phyloP scores from a whole-genome alignment of 1,284 basidiomycete genomes.

The Vanrija sp. region DNA sequence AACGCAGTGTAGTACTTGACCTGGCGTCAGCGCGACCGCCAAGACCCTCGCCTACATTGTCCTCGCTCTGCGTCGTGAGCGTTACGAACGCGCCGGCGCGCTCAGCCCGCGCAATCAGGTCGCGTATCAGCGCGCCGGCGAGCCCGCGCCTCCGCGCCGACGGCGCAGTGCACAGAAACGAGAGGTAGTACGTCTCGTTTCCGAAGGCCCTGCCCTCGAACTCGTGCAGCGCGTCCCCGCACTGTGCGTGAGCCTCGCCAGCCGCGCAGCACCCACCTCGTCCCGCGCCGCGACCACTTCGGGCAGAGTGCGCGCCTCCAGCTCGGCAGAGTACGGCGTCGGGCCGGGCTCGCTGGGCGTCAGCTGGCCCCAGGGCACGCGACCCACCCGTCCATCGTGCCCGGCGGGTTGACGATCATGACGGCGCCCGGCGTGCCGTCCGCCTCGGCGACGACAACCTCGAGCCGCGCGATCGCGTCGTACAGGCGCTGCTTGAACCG shows the following conservation, averaged over 20 bases:
- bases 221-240: background rate
- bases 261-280: background rate
- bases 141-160: constrained; percentile 2
- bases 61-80: background rate
- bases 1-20: constrained; percentile 2
- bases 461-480: background rate
- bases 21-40: background rate
- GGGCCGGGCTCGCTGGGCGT: background rate
- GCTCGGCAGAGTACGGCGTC: constrained; percentile 6
- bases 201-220: constrained; percentile 1
- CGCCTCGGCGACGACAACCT: background rate
- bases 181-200: constrained; percentile 3
- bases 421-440: background rate
- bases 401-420: constrained; percentile 1
- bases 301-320: background rate
- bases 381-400: background rate
- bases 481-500: constrained; percentile 1
- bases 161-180: background rate
- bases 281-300: background rate
- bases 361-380: background rate
- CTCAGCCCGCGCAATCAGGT: background rate
- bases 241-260: background rate
- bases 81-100: background rate
- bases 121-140: background rate
- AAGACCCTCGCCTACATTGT: background rate